Evolutionary conservation across 2,329 filamentous ascomycete species (phyloP).

Genomic region (Penicillium aurantiogriseum): DNA sequence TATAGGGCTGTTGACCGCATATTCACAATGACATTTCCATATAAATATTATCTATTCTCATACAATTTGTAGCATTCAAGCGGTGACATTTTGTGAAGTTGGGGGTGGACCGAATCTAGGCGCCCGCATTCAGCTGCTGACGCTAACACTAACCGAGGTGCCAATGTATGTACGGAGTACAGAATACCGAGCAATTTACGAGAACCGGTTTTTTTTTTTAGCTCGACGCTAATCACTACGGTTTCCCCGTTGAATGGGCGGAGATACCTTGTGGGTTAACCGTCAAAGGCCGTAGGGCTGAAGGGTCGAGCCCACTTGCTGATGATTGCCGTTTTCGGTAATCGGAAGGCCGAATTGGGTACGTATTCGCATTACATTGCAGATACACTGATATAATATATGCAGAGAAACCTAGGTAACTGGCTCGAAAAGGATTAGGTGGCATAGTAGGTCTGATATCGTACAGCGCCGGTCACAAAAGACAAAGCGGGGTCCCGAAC

Average conservation of each 20-base stretch:
- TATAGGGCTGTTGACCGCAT: neutral
- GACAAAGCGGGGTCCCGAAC: neutral
- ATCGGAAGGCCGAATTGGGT: neutral
- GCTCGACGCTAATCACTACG: neutral
- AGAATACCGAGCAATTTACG: neutral
- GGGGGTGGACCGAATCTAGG: constrained; percentile 11
- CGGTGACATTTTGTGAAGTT: neutral
- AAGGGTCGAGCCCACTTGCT: neutral
- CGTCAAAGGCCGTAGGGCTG: constrained; percentile 9
- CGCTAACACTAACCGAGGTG: constrained; percentile 4
- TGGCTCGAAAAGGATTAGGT: neutral
- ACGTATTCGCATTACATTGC: neutral
- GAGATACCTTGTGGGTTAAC: neutral
- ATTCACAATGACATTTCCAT: neutral
- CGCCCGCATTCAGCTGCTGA: constrained; percentile 27
- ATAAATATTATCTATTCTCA: neutral
- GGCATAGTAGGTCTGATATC: neutral
- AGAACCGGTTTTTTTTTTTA: constrained; percentile 3
- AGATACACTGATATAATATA: neutral
- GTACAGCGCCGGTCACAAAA: neutral
- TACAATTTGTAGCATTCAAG: neutral
- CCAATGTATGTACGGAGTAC: neutral
- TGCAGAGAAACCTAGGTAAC: neutral
- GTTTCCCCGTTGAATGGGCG: neutral
- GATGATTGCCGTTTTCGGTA: neutral